Conservation (phyloP, 2,329 filamentous ascomycete genomes). For the Endoconidiophora laricicola region DNA sequence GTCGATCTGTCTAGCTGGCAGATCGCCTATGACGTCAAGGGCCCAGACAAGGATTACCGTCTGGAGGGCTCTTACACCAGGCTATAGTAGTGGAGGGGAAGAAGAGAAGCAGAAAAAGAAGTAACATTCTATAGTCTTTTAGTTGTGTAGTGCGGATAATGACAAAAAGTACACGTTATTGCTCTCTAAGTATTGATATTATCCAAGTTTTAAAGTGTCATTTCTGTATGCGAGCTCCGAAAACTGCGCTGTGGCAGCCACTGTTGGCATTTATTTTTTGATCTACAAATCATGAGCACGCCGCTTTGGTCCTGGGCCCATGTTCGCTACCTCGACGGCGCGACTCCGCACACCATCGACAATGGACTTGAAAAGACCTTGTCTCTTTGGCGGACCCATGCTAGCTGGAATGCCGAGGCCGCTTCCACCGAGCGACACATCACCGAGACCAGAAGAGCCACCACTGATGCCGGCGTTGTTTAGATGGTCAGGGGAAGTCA, state of each 20-base stretch:
- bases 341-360: slow-evolving; percentile 28
- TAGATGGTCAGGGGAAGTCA: slow-evolving; percentile 48
- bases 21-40: slow-evolving; percentile 48
- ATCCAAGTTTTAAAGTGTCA: too few relatives aligned
- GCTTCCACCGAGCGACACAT: not conserved
- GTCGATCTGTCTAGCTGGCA: slow-evolving; percentile 41
- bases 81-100: not conserved
- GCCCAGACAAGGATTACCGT: slow-evolving; percentile 58
- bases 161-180: too few relatives aligned
- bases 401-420: not conserved
- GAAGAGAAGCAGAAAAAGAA: not conserved
- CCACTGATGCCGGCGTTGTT: slow-evolving; percentile 25
- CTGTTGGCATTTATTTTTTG: not conserved
- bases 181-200: too few relatives aligned
- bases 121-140: too few relatives aligned
- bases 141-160: too few relatives aligned
- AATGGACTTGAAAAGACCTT: slow-evolving; percentile 50
- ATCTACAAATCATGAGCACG: slow-evolving; percentile 2
- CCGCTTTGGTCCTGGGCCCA: not conserved
- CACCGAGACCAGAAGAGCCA: slow-evolving; percentile 21
- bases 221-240: too few relatives aligned
- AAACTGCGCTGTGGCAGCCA: too few relatives aligned
- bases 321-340: not conserved
- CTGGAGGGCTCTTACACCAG: slow-evolving; percentile 37
- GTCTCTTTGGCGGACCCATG: slow-evolving; percentile 27